Base-by-base conservation (phyloP, 768 basidiomycete genomes). In the Suillus luteus region DNA sequence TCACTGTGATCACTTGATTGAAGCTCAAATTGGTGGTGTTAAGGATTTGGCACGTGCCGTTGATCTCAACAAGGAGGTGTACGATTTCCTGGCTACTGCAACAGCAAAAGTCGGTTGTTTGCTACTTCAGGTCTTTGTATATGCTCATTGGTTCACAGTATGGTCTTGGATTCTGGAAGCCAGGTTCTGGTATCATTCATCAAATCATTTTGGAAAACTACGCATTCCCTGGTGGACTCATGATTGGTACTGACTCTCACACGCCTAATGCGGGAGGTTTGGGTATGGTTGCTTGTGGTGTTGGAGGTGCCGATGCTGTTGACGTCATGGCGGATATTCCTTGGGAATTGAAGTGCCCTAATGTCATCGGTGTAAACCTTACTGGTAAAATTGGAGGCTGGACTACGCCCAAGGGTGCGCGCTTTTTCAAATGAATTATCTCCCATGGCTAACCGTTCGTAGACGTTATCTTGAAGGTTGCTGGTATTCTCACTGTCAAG, bases 211-310 rank as follows among this genome's bases (percentile, higher is more conserved):
- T 99, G 72, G 96, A 99, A 79, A 98, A 99, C 84, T 99, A 99
- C 77, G 97, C 96, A 4, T 96, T 98, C 88, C 96, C 96, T 61
- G 96, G 96, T 81, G 93, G 96, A 72, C 85, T 99, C 64, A 99
- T 99, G 96, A 98, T 99, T 71, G 97, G 97, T 76, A 99, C 96
- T 63, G 97, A 99, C 82, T 99, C 96, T 38, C 95, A 99, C 80
- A 98, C 97, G 8, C 97, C 97, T 57, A 99, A 99, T 75, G 97
- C 97, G 66, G 97, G 97, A 77, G 97, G 97, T 83, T 89, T 99
- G 69, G 97, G 96, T 70, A 99, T 99, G 97, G 84, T 98, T 76
- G 96, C 96, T 54, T 96, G 96, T 77, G 97, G 97, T 86, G 97
- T 99, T 69, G 97, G 97, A 73, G 97, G 97, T 82, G 96, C 96